Base-by-base conservation (phyloP, 345 rosid genomes). In the Aquilaria malaccensis region DNA sequence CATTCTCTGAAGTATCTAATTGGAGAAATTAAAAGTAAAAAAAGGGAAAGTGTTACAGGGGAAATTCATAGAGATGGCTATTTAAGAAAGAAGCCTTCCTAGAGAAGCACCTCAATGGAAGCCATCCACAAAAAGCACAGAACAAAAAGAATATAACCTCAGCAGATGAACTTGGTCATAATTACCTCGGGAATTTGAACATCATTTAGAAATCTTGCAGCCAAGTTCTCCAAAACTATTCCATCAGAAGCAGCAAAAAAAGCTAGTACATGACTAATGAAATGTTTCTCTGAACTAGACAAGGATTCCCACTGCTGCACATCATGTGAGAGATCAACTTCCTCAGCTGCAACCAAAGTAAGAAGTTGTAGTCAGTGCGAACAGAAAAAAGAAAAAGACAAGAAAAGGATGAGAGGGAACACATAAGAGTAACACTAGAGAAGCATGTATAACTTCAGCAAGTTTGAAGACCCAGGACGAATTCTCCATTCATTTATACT, bases 231-330 rank as follows among this genome's bases (percentile, higher is more conserved):
- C 73, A 92, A 68, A 52, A 89, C 98, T 62, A 92, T 89, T 55
- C 97, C 95, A 81, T 92, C 98, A 13, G 97, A 92, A 47, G 98
- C 86, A 30, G 97, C 97, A 51, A 92, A 89, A 69, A 92, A 92
- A 1, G 97, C 98, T 3, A 92, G 80, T 12, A 89, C 82, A 32
- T 92, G 98, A 70, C 85, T 78, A 33, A 87, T 74, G 61, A 92
- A 92, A 72, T 92, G 89, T 66, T 80, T 89, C 75, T 87, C 98
- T 0, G 89, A 79, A 41, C 69, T 73, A 13, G 89, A 70, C 41
- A 85, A 62, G 6, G 66, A 59, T 60, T 77, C 85, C 98, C 98
- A 92, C 1, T 92, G 97, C 71, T 70, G 87, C 66, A 82, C 59
- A 79, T 92, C 98, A 55, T 70, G 83, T 30, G 97, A 87, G 22